These are phyloP conservation scores for Peronospora destructor DNA, from an alignment of 352 stramenopile species.

Conservation along the genomic window DNA sequence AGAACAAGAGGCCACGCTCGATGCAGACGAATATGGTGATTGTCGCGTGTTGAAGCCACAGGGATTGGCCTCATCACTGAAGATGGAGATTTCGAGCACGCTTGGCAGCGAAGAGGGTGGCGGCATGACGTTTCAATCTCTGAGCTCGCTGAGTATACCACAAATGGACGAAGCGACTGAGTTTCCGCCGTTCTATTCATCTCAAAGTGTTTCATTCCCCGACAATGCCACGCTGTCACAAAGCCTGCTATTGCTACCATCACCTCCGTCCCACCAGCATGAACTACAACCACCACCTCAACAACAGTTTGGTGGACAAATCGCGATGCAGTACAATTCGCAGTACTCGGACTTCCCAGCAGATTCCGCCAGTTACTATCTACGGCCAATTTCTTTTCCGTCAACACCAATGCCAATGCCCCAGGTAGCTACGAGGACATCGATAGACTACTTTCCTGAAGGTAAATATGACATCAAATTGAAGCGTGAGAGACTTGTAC, in stretches of 20 bases:
- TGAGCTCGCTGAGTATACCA: conserved; percentile 15
- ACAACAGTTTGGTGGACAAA: conserved; percentile 1
- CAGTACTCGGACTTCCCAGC: conserved; percentile 15
- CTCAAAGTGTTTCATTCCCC: conserved; percentile 5
- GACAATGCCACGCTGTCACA: conserved; percentile 2
- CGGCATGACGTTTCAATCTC: conserved; percentile 3
- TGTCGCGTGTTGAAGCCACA: background rate
- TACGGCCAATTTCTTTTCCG: conserved; percentile 1
- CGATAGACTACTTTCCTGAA: conserved; percentile 23
- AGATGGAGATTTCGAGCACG: background rate
- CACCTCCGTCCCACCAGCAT: conserved; percentile 5
- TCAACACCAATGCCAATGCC: conserved; percentile 1
- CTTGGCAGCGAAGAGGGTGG: conserved; percentile 2
- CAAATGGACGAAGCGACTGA: conserved; percentile 26
- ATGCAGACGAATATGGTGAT: background rate
- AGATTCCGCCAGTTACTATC: conserved; percentile 13
- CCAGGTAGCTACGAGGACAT: background rate
- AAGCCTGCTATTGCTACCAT: background rate
- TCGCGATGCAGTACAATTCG: conserved; percentile 8
- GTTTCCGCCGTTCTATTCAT: conserved; percentile 22
- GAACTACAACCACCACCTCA: background rate
- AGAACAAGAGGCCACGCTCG: background rate
- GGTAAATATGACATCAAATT: conserved; percentile 5
- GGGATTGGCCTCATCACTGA: background rate
- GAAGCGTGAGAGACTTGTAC: background rate